Percentiles rank a stretch among this genome's conserved stretches.
Conservation (phyloP, 176 grass and related monocot species). For the Cocos nucifera region DNA sequence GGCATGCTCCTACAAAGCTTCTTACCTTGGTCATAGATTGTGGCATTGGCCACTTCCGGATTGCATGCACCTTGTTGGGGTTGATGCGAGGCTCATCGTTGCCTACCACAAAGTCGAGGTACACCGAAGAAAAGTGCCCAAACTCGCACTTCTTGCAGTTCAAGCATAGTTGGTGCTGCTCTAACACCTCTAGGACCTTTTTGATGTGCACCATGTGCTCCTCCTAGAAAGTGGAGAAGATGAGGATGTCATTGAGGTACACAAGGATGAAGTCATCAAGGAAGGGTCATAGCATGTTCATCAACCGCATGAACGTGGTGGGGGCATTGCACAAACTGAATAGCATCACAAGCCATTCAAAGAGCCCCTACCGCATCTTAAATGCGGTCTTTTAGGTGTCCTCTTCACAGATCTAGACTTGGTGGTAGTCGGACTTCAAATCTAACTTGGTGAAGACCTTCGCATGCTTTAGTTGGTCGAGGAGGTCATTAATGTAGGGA, state of each 20-base stretch:
- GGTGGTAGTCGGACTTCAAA: too few species aligned
- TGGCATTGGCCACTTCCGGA: too few species aligned
- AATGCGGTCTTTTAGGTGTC: constrained; percentile 5
- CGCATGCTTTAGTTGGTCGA: too few species aligned
- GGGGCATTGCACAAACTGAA: too few species aligned
- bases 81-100: neutral
- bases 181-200: neutral
- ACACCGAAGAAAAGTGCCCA: neutral
- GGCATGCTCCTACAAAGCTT: neutral
- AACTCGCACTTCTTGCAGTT: neutral
- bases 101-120: neutral
- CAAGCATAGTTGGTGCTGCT: neutral
- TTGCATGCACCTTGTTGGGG: neutral
- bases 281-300: too few species aligned
- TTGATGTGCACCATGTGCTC: neutral
- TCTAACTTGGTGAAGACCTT: too few species aligned
- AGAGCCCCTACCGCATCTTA: neutral
- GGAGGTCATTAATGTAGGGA: too few species aligned
- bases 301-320: too few species aligned
- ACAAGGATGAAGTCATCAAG: too few species aligned
- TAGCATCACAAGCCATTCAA: too few species aligned
- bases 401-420: too few species aligned
- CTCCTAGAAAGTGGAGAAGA: neutral
- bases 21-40: too few species aligned
- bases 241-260: neutral